Conservation (phyloP, 2,329 filamentous ascomycete species). For the Leptoxyphium fumago region DNA sequence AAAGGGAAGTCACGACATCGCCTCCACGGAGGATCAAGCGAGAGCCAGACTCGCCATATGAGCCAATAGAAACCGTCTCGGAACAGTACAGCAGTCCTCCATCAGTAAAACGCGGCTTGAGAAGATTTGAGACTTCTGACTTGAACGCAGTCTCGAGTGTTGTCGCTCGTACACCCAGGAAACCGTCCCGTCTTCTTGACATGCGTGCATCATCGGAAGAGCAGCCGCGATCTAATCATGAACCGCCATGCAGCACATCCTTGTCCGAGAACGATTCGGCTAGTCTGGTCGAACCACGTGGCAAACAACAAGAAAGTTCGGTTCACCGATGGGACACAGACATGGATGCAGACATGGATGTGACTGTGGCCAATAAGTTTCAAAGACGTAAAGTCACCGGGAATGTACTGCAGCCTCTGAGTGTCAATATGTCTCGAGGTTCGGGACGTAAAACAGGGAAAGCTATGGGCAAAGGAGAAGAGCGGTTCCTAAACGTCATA, state of each 20-base stretch:
- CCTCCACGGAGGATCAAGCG: slow-evolving; percentile 12
- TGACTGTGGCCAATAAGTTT: too few relatives aligned
- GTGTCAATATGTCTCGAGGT: background rate
- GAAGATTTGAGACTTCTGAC: background rate
- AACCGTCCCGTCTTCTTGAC: background rate
- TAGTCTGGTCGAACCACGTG: too few relatives aligned
- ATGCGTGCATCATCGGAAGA: too few relatives aligned
- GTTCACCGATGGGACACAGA: too few relatives aligned
- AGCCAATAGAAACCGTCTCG: background rate
- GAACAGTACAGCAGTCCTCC: background rate
- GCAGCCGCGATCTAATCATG: too few relatives aligned
- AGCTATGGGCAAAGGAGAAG: too few relatives aligned
- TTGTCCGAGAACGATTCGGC: too few relatives aligned
- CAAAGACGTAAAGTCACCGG: background rate
- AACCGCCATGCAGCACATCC: too few relatives aligned
- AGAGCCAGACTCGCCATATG: slow-evolving; percentile 1
- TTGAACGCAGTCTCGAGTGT: background rate
- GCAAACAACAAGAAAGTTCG: too few relatives aligned
- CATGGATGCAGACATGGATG: too few relatives aligned
- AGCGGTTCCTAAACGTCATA: too few relatives aligned
- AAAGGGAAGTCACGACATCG: slow-evolving; percentile 7
- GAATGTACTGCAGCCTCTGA: background rate
- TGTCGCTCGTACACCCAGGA: background rate
- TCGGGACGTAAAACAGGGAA: too few relatives aligned
- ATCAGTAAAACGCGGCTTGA: background rate